phyloP scores from a whole-genome alignment of 2,329 filamentous ascomycete genomes.

The Myriangium duriaei region DNA sequence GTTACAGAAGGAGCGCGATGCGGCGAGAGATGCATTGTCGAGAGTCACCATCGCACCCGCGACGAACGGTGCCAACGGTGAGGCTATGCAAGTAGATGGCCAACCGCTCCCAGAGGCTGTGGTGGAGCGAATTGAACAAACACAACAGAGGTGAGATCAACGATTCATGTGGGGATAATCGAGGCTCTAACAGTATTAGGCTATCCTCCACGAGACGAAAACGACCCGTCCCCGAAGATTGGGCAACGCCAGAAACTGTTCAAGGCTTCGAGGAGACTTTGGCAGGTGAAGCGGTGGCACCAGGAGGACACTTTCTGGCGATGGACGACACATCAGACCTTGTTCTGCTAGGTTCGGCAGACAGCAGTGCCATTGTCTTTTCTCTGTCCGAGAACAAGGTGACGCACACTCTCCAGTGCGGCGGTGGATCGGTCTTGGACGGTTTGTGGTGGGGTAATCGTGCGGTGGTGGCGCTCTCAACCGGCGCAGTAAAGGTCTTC shows the following conservation, averaged over 20 bases:
- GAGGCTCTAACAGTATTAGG: slow-evolving; percentile 34
- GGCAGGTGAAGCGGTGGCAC: slow-evolving; percentile 45
- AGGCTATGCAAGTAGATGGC: slow-evolving; percentile 87
- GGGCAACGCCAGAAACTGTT: slow-evolving; percentile 66
- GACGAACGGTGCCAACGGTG: slow-evolving; percentile 45
- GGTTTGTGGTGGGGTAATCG: slow-evolving; percentile 54
- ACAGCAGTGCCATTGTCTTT: slow-evolving; percentile 65
- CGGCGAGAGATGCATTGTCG: slow-evolving; percentile 78
- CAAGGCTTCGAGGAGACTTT: slow-evolving; percentile 43
- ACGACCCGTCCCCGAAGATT: slow-evolving; percentile 70
- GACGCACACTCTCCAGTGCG: slow-evolving; percentile 50
- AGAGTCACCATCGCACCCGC: slow-evolving; percentile 58
- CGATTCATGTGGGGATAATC: neutral
- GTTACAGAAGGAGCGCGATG: slow-evolving; percentile 80
- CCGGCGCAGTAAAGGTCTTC: slow-evolving; percentile 70
- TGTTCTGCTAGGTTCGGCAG: slow-evolving; percentile 61
- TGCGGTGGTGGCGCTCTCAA: slow-evolving; percentile 59
- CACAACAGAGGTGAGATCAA: slow-evolving; percentile 59
- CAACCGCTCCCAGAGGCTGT: slow-evolving; percentile 63
- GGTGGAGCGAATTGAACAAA: slow-evolving; percentile 61
- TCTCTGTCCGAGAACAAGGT: slow-evolving; percentile 66
- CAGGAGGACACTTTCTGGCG: slow-evolving; percentile 45
- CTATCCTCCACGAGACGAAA: slow-evolving; percentile 83
- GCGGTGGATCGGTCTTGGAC: slow-evolving; percentile 55
- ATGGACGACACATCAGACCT: slow-evolving; percentile 50